A percentile compares a stretch with the other conserved stretches of the same genome.
Evolutionary conservation across 169 alveolate species (phyloP).

Genomic region (Theileria orientalis): DNA sequence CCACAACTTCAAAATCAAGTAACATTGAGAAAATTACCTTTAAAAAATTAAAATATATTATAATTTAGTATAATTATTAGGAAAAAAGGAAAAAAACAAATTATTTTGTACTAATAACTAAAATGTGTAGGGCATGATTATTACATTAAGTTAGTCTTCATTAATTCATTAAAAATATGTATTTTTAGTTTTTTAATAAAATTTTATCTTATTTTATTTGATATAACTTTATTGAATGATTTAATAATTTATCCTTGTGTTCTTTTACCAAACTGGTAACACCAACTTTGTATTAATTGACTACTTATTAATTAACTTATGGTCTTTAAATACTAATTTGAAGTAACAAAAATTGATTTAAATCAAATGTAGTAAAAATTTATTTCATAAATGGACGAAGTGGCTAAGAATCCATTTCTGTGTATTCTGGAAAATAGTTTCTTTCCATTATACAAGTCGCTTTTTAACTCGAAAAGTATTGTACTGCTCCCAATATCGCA

Average conservation of each 20-base stretch:
- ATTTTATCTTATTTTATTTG: neutral
- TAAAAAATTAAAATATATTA: no score
- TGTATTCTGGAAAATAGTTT: slow-evolving; percentile 50
- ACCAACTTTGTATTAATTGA: neutral
- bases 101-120: no score
- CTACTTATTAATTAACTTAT: neutral
- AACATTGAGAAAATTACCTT: no score
- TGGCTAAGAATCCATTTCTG: slow-evolving; percentile 47
- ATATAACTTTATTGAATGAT: neutral
- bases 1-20: no score
- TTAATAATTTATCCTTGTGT: no score
- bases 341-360: no score
- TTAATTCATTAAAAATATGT: no score
- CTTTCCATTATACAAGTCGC: slow-evolving; percentile 21
- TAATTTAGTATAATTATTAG: no score
- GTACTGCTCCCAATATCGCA: slow-evolving; percentile 54
- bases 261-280: neutral
- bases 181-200: neutral
- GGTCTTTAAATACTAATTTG: neutral
- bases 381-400: slow-evolving; percentile 13
- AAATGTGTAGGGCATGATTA: no score
- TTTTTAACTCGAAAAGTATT: slow-evolving; percentile 24
- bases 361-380: neutral
- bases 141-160: no score
- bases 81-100: no score